These are phyloP conservation scores for Podaxis carcinomalis DNA, from an alignment of 768 basidiomycete species.

Conservation along the genomic window DNA sequence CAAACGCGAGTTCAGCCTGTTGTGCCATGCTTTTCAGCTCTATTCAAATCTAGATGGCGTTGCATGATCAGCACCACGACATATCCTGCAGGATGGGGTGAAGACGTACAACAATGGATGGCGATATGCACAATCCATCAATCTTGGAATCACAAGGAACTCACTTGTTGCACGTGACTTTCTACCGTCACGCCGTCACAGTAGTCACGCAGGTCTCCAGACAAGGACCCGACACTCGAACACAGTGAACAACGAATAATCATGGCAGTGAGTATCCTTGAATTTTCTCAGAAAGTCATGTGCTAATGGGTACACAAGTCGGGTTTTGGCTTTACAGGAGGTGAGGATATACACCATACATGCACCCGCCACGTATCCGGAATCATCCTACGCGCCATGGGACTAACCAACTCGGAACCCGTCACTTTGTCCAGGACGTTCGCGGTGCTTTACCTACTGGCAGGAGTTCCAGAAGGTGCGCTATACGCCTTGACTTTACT, in stretches of 20 bases:
- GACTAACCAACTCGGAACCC: constrained; percentile 3
- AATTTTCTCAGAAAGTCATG: neutral
- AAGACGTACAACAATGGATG: neutral
- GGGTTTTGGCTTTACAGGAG: constrained; percentile 43
- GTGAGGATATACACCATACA: constrained; percentile 19
- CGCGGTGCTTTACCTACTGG: constrained; percentile 90
- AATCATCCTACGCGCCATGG: constrained; percentile 1
- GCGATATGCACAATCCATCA: neutral
- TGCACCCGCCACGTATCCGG: neutral
- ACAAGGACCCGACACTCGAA: constrained; percentile 9
- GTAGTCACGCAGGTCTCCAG: constrained; percentile 1
- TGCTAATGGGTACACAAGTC: constrained; percentile 26
- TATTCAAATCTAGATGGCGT: neutral
- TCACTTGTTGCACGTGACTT: neutral
- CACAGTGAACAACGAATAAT: constrained; percentile 12
- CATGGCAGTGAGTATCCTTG: constrained; percentile 16
- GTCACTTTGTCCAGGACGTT: constrained; percentile 48
- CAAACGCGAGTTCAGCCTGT: constrained; percentile 64
- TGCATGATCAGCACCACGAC: neutral
- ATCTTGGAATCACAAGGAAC: neutral
- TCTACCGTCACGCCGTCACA: neutral
- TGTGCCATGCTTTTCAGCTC: constrained; percentile 30
- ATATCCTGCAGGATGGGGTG: neutral
- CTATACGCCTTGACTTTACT: constrained; percentile 1
- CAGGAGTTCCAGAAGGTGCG: constrained; percentile 79